Base-by-base conservation (phyloP, 495 filamentous ascomycete genomes). In the Hypoxylon rickii region DNA sequence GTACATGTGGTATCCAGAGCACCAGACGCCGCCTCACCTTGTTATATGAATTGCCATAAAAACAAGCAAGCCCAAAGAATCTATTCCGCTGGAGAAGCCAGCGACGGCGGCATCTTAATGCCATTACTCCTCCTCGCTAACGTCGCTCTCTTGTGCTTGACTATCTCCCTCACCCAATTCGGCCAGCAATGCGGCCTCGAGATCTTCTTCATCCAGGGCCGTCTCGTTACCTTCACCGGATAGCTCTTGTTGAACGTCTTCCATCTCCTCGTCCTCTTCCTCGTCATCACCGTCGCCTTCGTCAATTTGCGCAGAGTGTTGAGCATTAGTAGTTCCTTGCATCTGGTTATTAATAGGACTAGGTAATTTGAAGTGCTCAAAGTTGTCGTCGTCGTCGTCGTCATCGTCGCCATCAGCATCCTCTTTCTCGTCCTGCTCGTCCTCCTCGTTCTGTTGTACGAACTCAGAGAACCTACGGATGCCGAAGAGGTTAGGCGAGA, bases 381-480 rank as follows among this genome's bases (percentile, higher is more conserved):
- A 48, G 22, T 51, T 51, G n/a, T 64, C 63, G 3, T 68, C 45
- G 8, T 58, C 65, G 41, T 62, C 64, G 2, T 72, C 69, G 15
- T 70, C 71, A 7, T 71, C 74, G 11, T 71, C 71, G 10, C 71
- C 74, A 12, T 71, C 72, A 11, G 71, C 65, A 1, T 69, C 71
- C n/a, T n/a, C n/a, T n/a, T n/a, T n/a, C n/a, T n/a, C n/a, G 11
- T 72, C 67, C n/a, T 64, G 43, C 7, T 66, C 62, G 10, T 63
- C 59, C 34, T 65, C 57, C n/a, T 56, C 58, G n/a, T 48, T 51
- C 37, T 72, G 63, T 11, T 65, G 63, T 15, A 66, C 61, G 15
- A 76, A 70, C 11, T 77, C 75, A 43, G 70, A 73, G 40, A 77
- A 78, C 24, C 69, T 70, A 17, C 73, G 69, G 24, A 61, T 64